Conservation (phyloP, 2,329 filamentous ascomycete genomes). For the Salinomyces thailandicus region DNA sequence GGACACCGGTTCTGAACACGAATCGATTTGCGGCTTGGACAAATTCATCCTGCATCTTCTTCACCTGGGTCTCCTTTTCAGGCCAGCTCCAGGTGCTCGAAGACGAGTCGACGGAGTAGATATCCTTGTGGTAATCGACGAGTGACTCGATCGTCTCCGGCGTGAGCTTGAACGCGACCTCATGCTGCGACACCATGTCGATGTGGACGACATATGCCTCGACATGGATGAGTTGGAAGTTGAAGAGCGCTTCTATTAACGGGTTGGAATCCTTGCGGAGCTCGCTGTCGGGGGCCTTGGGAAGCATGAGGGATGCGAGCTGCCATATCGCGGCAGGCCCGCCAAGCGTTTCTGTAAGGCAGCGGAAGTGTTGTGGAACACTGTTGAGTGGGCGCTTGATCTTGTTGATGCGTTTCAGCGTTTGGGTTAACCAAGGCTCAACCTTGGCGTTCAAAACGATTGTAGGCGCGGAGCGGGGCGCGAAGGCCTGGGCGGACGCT, state of each 20-base stretch:
- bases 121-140: slow-evolving; percentile 90
- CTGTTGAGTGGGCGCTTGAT: slow-evolving; percentile 97
- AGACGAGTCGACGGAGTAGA: slow-evolving; percentile 83
- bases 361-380: slow-evolving; percentile 88
- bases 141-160: slow-evolving; percentile 86
- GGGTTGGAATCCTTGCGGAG: slow-evolving; percentile 72
- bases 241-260: slow-evolving; percentile 76
- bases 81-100: slow-evolving; percentile 89
- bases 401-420: slow-evolving; percentile 90
- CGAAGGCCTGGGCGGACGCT: slow-evolving; percentile 92
- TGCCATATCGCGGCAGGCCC: slow-evolving; percentile 89
- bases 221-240: slow-evolving; percentile 85
- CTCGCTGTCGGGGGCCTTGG: slow-evolving; percentile 78
- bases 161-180: slow-evolving; percentile 96
- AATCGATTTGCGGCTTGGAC: slow-evolving; percentile 95
- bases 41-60: slow-evolving; percentile 95
- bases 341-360: slow-evolving; percentile 87
- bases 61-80: slow-evolving; percentile 90
- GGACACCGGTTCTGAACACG: slow-evolving; percentile 80
- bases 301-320: slow-evolving; percentile 81
- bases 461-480: slow-evolving; percentile 84
- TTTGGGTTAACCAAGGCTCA: slow-evolving; percentile 93
- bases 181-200: slow-evolving; percentile 95
- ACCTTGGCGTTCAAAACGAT: slow-evolving; percentile 87
- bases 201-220: slow-evolving; percentile 98